A percentile compares a stretch with the other conserved stretches of the same genome.
These are phyloP conservation scores for Trifolium fragiferum DNA, from an alignment of 306 rosid genomes.

Conservation along the genomic window DNA sequence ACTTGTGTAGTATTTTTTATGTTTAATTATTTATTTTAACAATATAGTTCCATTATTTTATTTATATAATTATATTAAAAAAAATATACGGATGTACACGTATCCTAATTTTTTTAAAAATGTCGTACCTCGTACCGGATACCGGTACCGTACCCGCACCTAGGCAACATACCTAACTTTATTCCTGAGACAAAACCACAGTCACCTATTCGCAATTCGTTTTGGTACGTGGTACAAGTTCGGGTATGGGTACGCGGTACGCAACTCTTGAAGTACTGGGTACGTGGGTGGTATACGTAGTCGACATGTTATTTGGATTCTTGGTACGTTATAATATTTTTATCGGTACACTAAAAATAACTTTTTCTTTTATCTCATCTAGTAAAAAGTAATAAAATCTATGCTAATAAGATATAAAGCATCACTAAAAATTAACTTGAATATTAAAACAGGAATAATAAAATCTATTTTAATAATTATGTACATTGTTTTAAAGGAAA, in stretches of 20 bases:
- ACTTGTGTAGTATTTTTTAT: too few relatives aligned
- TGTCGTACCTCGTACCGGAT: too few relatives aligned
- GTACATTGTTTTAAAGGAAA: not conserved
- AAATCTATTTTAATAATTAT: too few relatives aligned
- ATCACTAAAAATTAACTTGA: too few relatives aligned
- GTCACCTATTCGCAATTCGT: not conserved
- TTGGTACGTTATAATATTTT: not conserved
- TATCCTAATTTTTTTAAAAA: too few relatives aligned
- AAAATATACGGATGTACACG: too few relatives aligned
- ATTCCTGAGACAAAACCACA: not conserved
- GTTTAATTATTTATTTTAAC: too few relatives aligned
- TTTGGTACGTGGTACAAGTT: not conserved
- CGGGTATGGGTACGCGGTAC: not conserved
- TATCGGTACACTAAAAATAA: not conserved
- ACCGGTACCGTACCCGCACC: too few relatives aligned
- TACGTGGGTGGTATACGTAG: not conserved
- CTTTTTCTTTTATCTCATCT: not conserved
- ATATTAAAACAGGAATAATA: too few relatives aligned
- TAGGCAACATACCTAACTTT: constrained; percentile 4
- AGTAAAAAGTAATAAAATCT: not conserved
- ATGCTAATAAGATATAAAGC: not conserved
- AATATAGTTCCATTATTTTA: too few relatives aligned
- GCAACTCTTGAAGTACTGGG: not conserved
- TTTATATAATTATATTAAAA: too few relatives aligned
- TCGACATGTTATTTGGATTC: not conserved